phyloP scores from a whole-genome alignment of 225 moss, liverwort and hornwort genomes.

The Pseudoscleropodium purum region DNA sequence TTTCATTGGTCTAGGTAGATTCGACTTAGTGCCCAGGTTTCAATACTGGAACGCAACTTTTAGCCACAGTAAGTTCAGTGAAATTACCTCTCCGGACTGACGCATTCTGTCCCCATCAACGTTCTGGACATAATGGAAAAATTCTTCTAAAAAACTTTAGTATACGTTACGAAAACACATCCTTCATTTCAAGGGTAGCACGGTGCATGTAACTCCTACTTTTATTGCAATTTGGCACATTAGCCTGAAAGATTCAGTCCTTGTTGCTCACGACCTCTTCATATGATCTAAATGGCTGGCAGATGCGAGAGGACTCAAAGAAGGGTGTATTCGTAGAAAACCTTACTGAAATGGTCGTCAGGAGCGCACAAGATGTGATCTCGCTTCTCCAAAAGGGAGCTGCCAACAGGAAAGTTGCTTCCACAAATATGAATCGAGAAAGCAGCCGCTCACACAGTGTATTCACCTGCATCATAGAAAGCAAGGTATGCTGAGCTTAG shows the following conservation, averaged over 20 bases:
- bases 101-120: no score
- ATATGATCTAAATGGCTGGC: neutral
- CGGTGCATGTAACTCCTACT: no score
- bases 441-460: conserved; percentile 55
- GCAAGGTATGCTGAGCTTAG: conserved; percentile 16
- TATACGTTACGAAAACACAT: neutral
- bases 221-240: neutral
- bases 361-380: conserved; percentile 34
- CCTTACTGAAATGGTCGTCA: conserved; percentile 28
- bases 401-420: conserved; percentile 45
- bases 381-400: conserved; percentile 39
- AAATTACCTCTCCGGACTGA: neutral
- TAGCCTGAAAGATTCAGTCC: neutral
- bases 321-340: conserved; percentile 53
- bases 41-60: neutral
- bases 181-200: neutral
- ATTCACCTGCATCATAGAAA: conserved; percentile 48
- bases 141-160: no score
- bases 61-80: neutral
- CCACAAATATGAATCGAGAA: conserved; percentile 55
- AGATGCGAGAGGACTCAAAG: conserved; percentile 51
- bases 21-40: neutral
- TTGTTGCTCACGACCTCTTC: neutral
- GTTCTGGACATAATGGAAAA: neutral
- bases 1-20: neutral